Conservation (phyloP, 2,329 filamentous ascomycete species). For the Colletotrichum nymphaeae region DNA sequence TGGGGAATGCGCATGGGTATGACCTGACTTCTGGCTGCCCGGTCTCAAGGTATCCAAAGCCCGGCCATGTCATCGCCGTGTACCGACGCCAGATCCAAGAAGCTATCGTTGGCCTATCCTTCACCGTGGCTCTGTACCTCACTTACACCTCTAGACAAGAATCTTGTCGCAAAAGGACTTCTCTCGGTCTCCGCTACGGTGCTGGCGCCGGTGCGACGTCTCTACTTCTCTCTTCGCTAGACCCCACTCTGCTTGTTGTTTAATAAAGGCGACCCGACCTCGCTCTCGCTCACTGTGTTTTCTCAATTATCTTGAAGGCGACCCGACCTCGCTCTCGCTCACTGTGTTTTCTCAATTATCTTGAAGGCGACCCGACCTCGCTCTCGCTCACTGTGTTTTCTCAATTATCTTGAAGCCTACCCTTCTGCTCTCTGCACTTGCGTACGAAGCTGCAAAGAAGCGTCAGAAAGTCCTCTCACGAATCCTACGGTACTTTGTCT, state of each 20-base stretch:
- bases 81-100: neutral
- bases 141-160: constrained; percentile 1
- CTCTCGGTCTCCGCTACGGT: constrained; percentile 23
- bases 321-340: neutral
- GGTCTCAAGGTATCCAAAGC: neutral
- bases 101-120: constrained; percentile 2
- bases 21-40: neutral
- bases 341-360: neutral
- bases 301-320: neutral
- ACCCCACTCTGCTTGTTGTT: neutral
- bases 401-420: neutral
- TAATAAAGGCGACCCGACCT: constrained; percentile 19
- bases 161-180: constrained; percentile 9
- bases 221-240: neutral
- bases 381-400: neutral
- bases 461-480: too few species aligned
- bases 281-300: neutral
- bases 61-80: neutral
- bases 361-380: constrained; percentile 3
- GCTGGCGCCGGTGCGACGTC: neutral
- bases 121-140: constrained; percentile 1
- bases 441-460: neutral
- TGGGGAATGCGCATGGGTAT: neutral
- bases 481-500: neutral
- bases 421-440: neutral